These are phyloP conservation scores for Cymbopogon flexuosus DNA, from an alignment of 202 grass and related monocot genomes.

Conservation along the genomic window DNA sequence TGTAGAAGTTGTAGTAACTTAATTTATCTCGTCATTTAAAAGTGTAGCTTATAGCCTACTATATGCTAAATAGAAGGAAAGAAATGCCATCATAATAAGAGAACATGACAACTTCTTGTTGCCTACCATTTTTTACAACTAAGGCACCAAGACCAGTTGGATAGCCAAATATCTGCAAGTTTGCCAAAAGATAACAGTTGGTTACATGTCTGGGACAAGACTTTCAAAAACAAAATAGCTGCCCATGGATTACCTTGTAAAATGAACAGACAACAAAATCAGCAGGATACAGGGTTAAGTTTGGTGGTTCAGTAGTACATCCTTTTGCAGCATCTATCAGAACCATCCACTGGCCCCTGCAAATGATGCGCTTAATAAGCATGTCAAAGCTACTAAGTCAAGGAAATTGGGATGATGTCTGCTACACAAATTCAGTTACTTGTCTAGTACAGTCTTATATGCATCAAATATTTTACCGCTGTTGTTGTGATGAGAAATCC, in stretches of 20 bases:
- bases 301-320: slow-evolving; percentile 79
- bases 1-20: not conserved
- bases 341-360: slow-evolving; percentile 73
- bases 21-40: slow-evolving; percentile 10
- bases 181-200: slow-evolving; percentile 24
- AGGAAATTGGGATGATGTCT: slow-evolving; percentile 9
- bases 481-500: slow-evolving; percentile 25
- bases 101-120: slow-evolving; percentile 17
- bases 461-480: slow-evolving; percentile 48
- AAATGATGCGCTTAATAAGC: slow-evolving; percentile 29
- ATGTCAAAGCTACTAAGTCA: slow-evolving; percentile 20
- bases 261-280: slow-evolving; percentile 96
- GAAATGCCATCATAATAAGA: slow-evolving; percentile 1
- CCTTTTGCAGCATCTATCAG: slow-evolving; percentile 99
- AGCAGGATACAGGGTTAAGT: slow-evolving; percentile 63
- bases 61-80: slow-evolving; percentile 5
- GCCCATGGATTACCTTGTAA: slow-evolving; percentile 69
- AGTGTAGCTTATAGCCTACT: slow-evolving; percentile 4
- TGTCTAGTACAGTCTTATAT: not conserved
- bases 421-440: not conserved
- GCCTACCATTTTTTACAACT: slow-evolving; percentile 80
- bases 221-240: slow-evolving; percentile 5
- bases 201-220: slow-evolving; percentile 21
- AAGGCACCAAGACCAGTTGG: slow-evolving; percentile 94
- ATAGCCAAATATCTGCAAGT: slow-evolving; percentile 95